Base-by-base conservation (phyloP, 1,139 yeast genomes). In the Hyphopichia buzzinii region DNA sequence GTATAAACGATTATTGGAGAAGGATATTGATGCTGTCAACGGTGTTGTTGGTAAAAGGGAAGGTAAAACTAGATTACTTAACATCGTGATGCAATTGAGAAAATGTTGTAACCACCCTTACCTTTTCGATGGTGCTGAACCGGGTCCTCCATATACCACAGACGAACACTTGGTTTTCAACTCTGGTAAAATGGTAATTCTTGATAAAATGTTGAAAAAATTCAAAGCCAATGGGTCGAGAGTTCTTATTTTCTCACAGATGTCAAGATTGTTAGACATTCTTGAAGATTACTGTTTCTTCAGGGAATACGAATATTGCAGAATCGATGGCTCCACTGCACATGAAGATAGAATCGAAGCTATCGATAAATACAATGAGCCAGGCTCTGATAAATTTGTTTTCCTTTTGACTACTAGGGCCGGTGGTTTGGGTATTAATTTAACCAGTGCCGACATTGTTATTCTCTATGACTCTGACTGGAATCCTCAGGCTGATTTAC, bases 401-500 rank as follows among this genome's bases (percentile, higher is more conserved):
- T 92, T 92, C 52, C 64, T 92, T 48, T 70, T 92, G 44, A 92
- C 98, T 0, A 92, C 98, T 0, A 80, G 98, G 60, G 98, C 98
- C n/a, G 98, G 98, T 63, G 98, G 98, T 10, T 70, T 92, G 40
- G 98, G 98, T 54, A 92, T 92, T 53, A 92, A 92, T 54, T 73
- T 92, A 54, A 90, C 97, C 0, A 77, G 88, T 22, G 98, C 98
- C 2, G 97, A 92, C 60, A 79, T 84, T 39, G 98, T 92, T 38
- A 77, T 92, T 7, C 64, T 92, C 26, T 92, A 81, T 54, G 98
- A 92, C 59, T 87, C 96, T 1, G 98, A 92, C 62, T 92, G 98
- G 98, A 92, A 92, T 54, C 98, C 98, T 1, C 98, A 92, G 57
- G 97, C 97, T 0, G 98, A 92, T 72, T 71, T 92, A 50, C 98